These are phyloP conservation scores for Hypomontagnella monticulosa DNA, from an alignment of 495 filamentous ascomycete species.

Conservation along the genomic window DNA sequence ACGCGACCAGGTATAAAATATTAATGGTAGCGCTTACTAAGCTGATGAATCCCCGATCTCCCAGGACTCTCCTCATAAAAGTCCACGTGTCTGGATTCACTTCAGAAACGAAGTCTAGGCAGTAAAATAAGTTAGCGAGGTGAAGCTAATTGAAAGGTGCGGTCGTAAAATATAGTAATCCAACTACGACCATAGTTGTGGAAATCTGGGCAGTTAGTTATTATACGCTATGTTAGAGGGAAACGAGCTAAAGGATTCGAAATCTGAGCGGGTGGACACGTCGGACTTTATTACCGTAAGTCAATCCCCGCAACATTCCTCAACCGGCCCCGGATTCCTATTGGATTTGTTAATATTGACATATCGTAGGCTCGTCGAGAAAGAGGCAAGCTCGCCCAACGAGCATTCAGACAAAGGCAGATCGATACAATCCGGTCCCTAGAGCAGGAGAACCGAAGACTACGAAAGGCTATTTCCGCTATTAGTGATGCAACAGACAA, in stretches of 20 bases:
- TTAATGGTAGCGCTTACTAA: constrained; percentile 5
- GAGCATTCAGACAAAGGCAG: constrained; percentile 39
- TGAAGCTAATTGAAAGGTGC: not conserved
- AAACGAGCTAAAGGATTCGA: not conserved
- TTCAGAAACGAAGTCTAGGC: not conserved
- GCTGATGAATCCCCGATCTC: constrained; percentile 5
- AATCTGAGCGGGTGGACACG: constrained; percentile 3
- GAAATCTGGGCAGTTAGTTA: not conserved
- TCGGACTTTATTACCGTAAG: constrained; percentile 27
- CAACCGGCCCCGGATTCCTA: not conserved
- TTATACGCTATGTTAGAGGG: constrained; percentile 14
- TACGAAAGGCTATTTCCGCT: constrained; percentile 26
- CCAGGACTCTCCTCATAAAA: not conserved
- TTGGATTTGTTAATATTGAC: not conserved
- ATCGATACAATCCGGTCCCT: constrained; percentile 34
- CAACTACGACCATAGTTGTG: not conserved
- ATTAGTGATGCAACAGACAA: constrained; percentile 20
- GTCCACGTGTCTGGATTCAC: not conserved
- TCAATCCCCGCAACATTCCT: constrained; percentile 6
- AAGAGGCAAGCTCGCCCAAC: constrained; percentile 35
- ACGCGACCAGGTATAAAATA: too few relatives aligned
- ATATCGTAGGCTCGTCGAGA: constrained; percentile 33
- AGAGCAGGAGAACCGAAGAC: constrained; percentile 27
- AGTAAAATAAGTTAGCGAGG: not conserved
- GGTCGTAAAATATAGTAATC: not conserved